phyloP scores from a whole-genome alignment of 2,329 filamentous ascomycete species.

The Neonectria ditissima region DNA sequence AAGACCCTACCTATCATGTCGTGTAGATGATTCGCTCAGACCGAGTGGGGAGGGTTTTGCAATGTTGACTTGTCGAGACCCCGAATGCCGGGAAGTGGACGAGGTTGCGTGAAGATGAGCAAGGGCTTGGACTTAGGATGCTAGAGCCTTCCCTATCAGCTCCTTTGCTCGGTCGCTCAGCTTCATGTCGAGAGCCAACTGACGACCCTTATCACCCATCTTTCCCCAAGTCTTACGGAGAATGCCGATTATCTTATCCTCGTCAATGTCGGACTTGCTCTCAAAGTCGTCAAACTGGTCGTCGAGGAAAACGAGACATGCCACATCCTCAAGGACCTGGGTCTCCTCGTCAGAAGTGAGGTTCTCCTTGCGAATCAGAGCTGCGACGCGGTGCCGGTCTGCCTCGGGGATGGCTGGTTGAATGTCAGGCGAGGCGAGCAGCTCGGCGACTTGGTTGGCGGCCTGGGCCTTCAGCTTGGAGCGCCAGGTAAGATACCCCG shows the following conservation, averaged over 20 bases:
- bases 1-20: neutral
- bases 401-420: constrained; percentile 55
- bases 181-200: constrained; percentile 73
- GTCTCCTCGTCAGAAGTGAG: constrained; percentile 71
- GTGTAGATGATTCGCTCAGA: neutral
- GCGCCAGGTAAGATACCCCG: constrained; percentile 86
- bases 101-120: neutral
- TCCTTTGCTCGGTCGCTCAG: constrained; percentile 72
- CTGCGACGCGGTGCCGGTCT: constrained; percentile 72
- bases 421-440: constrained; percentile 57
- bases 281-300: constrained; percentile 88
- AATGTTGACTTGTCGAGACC: neutral
- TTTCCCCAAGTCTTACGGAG: constrained; percentile 81
- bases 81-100: neutral
- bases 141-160: constrained; percentile 73
- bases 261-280: constrained; percentile 71
- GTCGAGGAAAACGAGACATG: constrained; percentile 88
- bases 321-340: constrained; percentile 85
- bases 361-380: constrained; percentile 83
- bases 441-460: constrained; percentile 64
- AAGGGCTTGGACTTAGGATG: constrained; percentile 21
- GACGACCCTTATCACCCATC: constrained; percentile 73
- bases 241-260: constrained; percentile 81
- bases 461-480: constrained; percentile 77
- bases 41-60: neutral